Conservation (phyloP, 306 rosid genomes). For the Vicia villosa region DNA sequence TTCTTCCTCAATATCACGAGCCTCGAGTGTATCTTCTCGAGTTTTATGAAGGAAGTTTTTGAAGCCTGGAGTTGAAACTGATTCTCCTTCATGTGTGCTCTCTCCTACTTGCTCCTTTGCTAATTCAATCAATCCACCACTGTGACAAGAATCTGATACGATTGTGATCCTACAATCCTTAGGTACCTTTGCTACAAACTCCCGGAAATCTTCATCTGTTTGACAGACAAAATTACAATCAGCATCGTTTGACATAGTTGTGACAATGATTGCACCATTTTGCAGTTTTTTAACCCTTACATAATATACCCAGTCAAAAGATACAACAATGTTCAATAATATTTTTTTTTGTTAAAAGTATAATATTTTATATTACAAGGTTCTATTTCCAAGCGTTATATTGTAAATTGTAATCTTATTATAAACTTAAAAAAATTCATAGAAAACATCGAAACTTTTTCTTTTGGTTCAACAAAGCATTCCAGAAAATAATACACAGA, state of each 20-base stretch:
- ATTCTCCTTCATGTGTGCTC: slow-evolving; percentile 43
- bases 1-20: slow-evolving; percentile 51
- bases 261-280: background rate
- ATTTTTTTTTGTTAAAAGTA: background rate
- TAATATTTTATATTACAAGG: background rate
- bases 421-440: no score
- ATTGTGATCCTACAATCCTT: slow-evolving; percentile 63
- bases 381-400: background rate
- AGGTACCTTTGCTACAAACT: slow-evolving; percentile 57
- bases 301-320: background rate
- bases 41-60: slow-evolving; percentile 48
- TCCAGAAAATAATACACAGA: no score
- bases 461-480: no score
- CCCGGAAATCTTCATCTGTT: slow-evolving; percentile 83
- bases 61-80: slow-evolving; percentile 30
- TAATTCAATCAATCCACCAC: slow-evolving; percentile 77
- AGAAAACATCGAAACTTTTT: no score
- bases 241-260: background rate
- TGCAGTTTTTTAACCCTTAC: background rate
- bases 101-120: slow-evolving; percentile 82
- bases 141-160: slow-evolving; percentile 84
- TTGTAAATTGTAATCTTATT: background rate
- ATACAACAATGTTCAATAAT: background rate
- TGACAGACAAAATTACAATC: background rate
- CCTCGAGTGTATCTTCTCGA: slow-evolving; percentile 43